Evolutionary conservation across 2,329 filamentous ascomycete genomes (phyloP), one percentile per base, ranked within the genome.

Genomic region (Neofusicoccum parvum): DNA sequence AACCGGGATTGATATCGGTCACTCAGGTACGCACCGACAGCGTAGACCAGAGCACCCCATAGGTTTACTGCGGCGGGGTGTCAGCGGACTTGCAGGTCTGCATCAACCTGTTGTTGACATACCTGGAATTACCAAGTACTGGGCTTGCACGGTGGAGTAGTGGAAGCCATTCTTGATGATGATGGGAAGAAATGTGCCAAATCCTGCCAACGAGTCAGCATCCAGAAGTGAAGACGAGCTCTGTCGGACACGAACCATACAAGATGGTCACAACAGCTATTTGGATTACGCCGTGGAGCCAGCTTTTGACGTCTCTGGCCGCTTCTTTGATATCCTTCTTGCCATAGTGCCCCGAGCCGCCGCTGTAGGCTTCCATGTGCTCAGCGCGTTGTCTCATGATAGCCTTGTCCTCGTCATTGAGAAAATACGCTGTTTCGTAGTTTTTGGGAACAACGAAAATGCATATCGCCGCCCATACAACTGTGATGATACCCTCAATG

Each of bases 151-250:
- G 0, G 76, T 77, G 1, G 76, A 76, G 62, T 77, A 80, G 23
- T 77, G 70, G 65, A 80, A 80, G 2, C 74, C 73, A 17, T 80
- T 73, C 20, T 76, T 75, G 53, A 80, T 79, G 56, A 80, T 80
- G 54, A 80, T 79, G 0, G 79, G 79, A 1, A 81, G 68, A 56
- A 81, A 81, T 0, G 78, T 80, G 3, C 78, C 75, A 45, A 80
- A 80, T 6, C 78, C 53, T 58, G 7, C 41, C 20, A 34, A 41
- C 0, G 11, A 23, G 5, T 71, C 72, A 51, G 6, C 2, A 66
- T 32, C 2, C 59, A 41, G 12, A 34, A 7, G 10, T 6, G 15
- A 14, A 60, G 45, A 3, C 5, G 14, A 12, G 5, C 1, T 3
- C 36, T 62, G 59, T 48, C 69, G 69, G 2, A 23, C 10, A 56